Evolutionary conservation across 305 asterid genomes (phyloP).

Genomic region (Caryopteris hybrid): DNA sequence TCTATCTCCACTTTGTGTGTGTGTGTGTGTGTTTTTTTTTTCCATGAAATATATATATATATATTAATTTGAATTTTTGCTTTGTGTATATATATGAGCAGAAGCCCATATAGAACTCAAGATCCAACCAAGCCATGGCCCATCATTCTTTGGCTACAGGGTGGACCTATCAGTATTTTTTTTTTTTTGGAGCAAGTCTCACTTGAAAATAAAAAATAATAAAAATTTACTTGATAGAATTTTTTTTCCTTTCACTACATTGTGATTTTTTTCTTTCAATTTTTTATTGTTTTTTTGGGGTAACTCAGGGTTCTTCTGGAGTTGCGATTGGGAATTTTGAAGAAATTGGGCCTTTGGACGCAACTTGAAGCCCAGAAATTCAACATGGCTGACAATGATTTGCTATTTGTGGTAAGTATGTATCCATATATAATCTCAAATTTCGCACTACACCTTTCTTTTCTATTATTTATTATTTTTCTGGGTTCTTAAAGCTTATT

Average conservation of each 20-base stretch:
- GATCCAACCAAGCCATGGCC: constrained; percentile 92
- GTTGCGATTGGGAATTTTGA: constrained; percentile 67
- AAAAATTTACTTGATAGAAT: too few species aligned
- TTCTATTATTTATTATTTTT: too few species aligned
- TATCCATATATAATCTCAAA: too few species aligned
- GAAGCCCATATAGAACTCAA: constrained; percentile 66
- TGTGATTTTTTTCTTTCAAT: too few species aligned
- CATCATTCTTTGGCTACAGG: constrained; percentile 93
- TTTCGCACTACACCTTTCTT: too few species aligned
- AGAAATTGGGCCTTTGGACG: constrained; percentile 67
- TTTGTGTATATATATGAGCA: too few species aligned
- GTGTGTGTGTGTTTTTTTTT: neutral
- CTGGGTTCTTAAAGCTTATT: too few species aligned
- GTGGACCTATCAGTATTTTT: constrained; percentile 78
- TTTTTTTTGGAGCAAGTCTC: too few species aligned
- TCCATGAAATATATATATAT: too few species aligned
- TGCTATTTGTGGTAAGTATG: constrained; percentile 61
- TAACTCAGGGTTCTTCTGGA: constrained; percentile 62
- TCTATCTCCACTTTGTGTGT: neutral
- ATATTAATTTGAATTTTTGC: too few species aligned
- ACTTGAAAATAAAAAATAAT: neutral
- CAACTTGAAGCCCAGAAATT: constrained; percentile 58
- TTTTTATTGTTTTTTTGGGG: neutral
- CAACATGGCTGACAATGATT: constrained; percentile 77
- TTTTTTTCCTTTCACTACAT: too few species aligned